Percentiles rank a stretch among this genome's conserved stretches.
phyloP scores from a whole-genome alignment of 2,329 filamentous ascomycete species.

The Domatiomyces globalis region DNA sequence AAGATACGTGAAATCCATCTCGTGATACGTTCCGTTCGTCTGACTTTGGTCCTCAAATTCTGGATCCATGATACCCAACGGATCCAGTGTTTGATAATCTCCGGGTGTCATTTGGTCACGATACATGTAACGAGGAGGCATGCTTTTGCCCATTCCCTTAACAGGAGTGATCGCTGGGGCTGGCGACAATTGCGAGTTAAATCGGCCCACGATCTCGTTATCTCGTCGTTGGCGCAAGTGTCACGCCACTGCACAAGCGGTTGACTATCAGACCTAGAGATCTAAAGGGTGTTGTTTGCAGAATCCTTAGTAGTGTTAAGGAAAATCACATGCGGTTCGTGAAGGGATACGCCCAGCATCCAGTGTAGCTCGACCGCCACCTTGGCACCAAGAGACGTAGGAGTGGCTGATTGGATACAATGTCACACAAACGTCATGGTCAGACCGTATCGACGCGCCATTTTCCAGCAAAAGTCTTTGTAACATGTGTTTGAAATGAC shows the following conservation, averaged over 20 bases:
- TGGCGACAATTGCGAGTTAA: background rate
- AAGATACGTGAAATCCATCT: slow-evolving; percentile 14
- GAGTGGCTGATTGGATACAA: background rate
- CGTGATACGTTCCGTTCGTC: slow-evolving; percentile 5
- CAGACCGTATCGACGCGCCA: background rate
- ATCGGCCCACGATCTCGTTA: background rate
- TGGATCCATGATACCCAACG: slow-evolving; percentile 12
- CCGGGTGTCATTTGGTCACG: slow-evolving; percentile 10
- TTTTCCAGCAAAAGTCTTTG: background rate
- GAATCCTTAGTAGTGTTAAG: background rate
- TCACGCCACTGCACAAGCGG: background rate
- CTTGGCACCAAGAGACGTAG: background rate
- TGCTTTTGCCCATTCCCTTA: slow-evolving; percentile 3
- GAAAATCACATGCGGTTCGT: background rate
- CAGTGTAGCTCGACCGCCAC: background rate
- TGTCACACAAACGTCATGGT: background rate
- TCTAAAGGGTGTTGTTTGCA: background rate
- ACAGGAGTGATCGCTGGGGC: background rate
- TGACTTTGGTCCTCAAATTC: slow-evolving; percentile 11
- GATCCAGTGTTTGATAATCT: slow-evolving; percentile 13
- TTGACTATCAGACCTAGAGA: background rate
- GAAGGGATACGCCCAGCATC: background rate
- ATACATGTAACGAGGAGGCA: slow-evolving; percentile 11
- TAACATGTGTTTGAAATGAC: background rate
- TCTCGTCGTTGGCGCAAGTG: background rate